Percentiles rank a stretch among this genome's conserved stretches.
phyloP scores from a whole-genome alignment of 2,329 filamentous ascomycete genomes.

The Penicillium sp. region DNA sequence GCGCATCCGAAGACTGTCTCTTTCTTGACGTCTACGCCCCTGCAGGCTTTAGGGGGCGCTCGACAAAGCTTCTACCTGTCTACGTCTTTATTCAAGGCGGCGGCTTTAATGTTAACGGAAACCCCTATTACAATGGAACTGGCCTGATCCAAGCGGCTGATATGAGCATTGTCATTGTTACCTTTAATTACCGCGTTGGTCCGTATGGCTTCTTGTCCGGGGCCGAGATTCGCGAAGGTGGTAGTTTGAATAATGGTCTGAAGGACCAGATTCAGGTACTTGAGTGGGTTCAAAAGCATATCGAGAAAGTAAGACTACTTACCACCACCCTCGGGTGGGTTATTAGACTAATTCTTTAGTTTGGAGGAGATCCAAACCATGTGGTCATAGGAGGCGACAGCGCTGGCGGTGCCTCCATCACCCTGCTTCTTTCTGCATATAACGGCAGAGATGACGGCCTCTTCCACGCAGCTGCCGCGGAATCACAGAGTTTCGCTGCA shows the following conservation, averaged over 20 bases:
- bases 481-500: conserved; percentile 59
- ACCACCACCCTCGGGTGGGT: neutral
- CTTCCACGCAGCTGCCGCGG: conserved; percentile 59
- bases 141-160: conserved; percentile 65
- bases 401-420: conserved; percentile 69
- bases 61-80: conserved; percentile 62
- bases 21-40: conserved; percentile 50
- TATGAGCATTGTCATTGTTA: conserved; percentile 70
- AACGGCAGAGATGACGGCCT: conserved; percentile 53
- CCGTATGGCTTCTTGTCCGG: conserved; percentile 73
- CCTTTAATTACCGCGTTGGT: conserved; percentile 77
- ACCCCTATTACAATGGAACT: conserved; percentile 64
- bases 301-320: conserved; percentile 49
- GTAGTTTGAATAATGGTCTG: conserved; percentile 70
- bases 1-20: conserved; percentile 51
- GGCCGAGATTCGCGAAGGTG: conserved; percentile 54
- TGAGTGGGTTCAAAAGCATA: conserved; percentile 71
- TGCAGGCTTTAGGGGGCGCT: conserved; percentile 34
- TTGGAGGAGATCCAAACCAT: conserved; percentile 71
- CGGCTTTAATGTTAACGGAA: conserved; percentile 65
- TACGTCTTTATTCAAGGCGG: conserved; percentile 67
- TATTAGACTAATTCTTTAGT: conserved; percentile 44
- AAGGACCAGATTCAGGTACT: conserved; percentile 72
- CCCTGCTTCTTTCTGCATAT: conserved; percentile 64
- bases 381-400: conserved; percentile 72